These are phyloP conservation scores for Monosporascus sp. DNA, from an alignment of 2,329 filamentous ascomycete genomes.

Conservation along the genomic window DNA sequence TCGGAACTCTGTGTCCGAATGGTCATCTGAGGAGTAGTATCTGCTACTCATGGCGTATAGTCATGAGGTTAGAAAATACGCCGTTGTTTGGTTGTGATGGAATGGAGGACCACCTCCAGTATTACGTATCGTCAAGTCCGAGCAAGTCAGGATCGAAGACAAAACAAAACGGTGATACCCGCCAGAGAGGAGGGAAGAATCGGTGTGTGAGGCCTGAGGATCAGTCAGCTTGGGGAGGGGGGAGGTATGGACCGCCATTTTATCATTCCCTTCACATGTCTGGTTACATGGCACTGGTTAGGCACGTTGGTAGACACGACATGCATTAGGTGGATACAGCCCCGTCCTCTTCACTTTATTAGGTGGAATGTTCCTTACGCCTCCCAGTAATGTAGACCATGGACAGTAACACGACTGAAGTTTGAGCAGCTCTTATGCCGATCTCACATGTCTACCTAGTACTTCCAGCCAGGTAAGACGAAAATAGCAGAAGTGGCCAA, in stretches of 20 bases:
- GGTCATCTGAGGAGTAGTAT: slow-evolving; percentile 40
- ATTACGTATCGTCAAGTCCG: not conserved
- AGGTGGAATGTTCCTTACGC: no score
- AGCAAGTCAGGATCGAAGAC: not conserved
- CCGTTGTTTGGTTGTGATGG: no score
- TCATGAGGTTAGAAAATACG: no score
- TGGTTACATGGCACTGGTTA: not conserved
- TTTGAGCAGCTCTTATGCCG: no score
- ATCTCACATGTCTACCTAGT: no score
- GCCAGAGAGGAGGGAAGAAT: not conserved
- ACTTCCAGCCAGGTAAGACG: no score
- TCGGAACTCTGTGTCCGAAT: slow-evolving; percentile 51
- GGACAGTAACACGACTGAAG: no score
- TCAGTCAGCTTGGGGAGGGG: not conserved
- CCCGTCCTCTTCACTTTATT: no score
- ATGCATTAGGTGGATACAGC: no score
- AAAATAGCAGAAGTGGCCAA: no score
- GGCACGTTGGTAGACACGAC: not conserved
- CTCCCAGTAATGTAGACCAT: no score
- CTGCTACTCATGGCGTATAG: slow-evolving; percentile 18
- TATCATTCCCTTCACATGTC: not conserved
- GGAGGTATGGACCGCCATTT: not conserved
- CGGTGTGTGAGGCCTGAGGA: not conserved
- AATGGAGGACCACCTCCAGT: not conserved
- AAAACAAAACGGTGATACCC: not conserved